Base-by-base conservation (phyloP, 2,329 filamentous ascomycete species). In the Pseudogymnoascus sp. region DNA sequence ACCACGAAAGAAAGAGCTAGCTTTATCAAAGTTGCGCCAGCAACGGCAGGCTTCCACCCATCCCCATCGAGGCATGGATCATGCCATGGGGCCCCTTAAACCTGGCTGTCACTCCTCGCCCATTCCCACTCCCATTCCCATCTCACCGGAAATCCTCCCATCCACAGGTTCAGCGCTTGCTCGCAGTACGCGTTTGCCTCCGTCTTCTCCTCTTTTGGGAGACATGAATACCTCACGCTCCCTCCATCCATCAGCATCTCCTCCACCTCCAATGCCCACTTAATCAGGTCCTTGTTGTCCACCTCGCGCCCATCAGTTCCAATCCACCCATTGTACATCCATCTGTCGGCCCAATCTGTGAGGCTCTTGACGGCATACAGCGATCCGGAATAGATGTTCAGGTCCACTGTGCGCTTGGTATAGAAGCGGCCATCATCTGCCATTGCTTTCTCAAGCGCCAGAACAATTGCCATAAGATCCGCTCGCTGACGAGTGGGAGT, bases 41-140 rank as follows among this genome's bases (percentile, higher is more conserved):
- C 8, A 18, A 32, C 9, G 6, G 18, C 5, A 32, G 18, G 20
- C 28, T 20, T 7, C 47, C 28, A 20, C 20, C 28, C 16, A 12
- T 54, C n/a, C 16, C 2, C 11, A 6, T 30, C 5, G 9, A 12
- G 9, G 47, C 9, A 14, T 14, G 32, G n/a, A 20, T 22, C 25
- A 50, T 54, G n/a, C 11, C 28, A 8, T 54, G n/a, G n/a, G 9
- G 6, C 7, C 32, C n/a, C 16, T n/a, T 54, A 32, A 9, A 32
- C 6, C 47, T 54, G 28, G 6, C 25, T 54, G 47, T 4, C 11
- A 22, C 32, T 32, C 9, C 47, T 54, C 16, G 28, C 9, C 47
- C 47, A 54, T 54, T 54, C 47, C 47, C 47, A 54, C 32, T 54
- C 47, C 47, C 47, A 54, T n/a, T 32, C 30, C 22, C 22, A 25